A percentile compares a stretch with the other conserved stretches of the same genome.
Evolutionary conservation across 176 grass and related monocot species (phyloP).

Genomic region (Oryza glaberrima): DNA sequence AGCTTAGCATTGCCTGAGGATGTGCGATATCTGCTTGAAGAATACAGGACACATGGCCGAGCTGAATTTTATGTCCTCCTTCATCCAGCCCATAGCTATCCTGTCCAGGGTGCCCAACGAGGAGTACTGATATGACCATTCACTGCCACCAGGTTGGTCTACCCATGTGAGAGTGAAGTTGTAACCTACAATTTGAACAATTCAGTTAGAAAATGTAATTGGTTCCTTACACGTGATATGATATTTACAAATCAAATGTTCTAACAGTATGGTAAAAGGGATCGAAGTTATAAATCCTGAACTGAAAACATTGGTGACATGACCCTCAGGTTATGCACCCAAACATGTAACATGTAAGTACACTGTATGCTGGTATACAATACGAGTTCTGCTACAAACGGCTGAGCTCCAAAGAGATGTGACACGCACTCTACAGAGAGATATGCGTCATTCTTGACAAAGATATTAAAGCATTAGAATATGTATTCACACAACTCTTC

Average conservation of each 20-base stretch:
- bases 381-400: not conserved
- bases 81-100: slow-evolving; percentile 74
- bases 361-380: not conserved
- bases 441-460: not conserved
- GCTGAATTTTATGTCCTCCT: slow-evolving; percentile 61
- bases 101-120: slow-evolving; percentile 69
- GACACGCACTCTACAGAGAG: too few relatives aligned
- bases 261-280: not conserved
- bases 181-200: slow-evolving; percentile 64
- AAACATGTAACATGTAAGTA: not conserved
- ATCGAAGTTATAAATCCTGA: not conserved
- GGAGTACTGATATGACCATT: slow-evolving; percentile 63
- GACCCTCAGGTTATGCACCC: not conserved
- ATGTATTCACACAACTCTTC: not conserved
- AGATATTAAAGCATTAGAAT: slow-evolving; percentile 11
- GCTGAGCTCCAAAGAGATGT: not conserved
- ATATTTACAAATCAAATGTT: not conserved
- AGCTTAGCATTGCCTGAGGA: slow-evolving; percentile 22
- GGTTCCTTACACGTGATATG: not conserved
- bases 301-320: not conserved
- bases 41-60: slow-evolving; percentile 65
- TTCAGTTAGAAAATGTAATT: slow-evolving; percentile 28
- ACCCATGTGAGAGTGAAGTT: slow-evolving; percentile 70
- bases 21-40: slow-evolving; percentile 48
- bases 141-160: slow-evolving; percentile 36